Evolutionary conservation across 768 basidiomycete genomes (phyloP).

Genomic region (Agaricus bisporus): DNA sequence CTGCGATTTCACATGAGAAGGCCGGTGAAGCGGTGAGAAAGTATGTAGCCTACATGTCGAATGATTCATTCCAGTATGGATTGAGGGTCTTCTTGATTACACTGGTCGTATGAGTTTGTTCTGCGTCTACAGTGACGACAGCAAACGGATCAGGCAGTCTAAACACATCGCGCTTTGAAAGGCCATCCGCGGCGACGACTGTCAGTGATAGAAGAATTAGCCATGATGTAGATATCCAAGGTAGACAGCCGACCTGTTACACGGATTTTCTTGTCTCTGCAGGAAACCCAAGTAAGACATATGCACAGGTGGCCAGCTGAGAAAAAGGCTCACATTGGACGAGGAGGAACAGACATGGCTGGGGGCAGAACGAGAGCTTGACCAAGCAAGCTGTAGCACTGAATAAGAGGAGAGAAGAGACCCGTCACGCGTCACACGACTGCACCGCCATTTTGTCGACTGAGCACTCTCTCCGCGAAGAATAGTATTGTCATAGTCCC

Average conservation of each 20-base stretch:
- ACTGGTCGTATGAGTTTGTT: conserved; percentile 94
- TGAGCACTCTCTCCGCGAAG: neutral
- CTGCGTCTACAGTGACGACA: conserved; percentile 96
- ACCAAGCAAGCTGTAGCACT: conserved; percentile 3
- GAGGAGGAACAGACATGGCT: conserved; percentile 41
- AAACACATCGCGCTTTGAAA: conserved; percentile 93
- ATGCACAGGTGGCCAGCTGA: neutral
- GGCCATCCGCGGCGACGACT: conserved; percentile 95
- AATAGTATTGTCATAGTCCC: neutral
- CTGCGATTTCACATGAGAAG: conserved; percentile 32
- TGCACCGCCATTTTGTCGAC: neutral
- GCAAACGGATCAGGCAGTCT: conserved; percentile 97
- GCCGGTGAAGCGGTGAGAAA: neutral
- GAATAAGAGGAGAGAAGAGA: neutral
- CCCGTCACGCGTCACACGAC: conserved; percentile 8
- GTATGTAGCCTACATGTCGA: conserved; percentile 73
- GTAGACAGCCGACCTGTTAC: conserved; percentile 53
- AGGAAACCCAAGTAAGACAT: conserved; percentile 1
- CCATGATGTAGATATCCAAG: neutral
- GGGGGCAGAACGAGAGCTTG: neutral
- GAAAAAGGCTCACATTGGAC: conserved; percentile 33
- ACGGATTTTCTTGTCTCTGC: conserved; percentile 68
- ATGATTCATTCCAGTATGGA: conserved; percentile 97
- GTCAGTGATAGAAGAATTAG: conserved; percentile 9
- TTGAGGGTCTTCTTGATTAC: conserved; percentile 95